phyloP scores from a whole-genome alignment of 2,329 filamentous ascomycete species.

The Aureobasidium sp. region DNA sequence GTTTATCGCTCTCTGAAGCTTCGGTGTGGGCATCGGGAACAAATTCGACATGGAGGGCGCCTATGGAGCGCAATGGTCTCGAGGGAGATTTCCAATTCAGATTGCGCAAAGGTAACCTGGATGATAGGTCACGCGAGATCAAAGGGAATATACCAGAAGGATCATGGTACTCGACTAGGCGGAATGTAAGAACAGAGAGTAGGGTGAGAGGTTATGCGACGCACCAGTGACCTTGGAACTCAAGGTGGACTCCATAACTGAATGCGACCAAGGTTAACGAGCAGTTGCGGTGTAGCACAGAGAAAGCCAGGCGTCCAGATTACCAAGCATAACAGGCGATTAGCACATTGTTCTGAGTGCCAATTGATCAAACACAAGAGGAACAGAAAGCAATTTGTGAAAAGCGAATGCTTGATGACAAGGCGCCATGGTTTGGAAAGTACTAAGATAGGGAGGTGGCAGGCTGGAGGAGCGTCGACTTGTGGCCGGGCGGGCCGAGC shows the following conservation, averaged over 20 bases:
- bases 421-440: neutral
- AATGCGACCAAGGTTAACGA: slow-evolving; percentile 2
- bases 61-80: slow-evolving; percentile 85
- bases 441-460: neutral
- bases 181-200: slow-evolving; percentile 17
- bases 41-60: slow-evolving; percentile 83
- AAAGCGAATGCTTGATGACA: neutral
- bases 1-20: neutral
- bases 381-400: neutral
- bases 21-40: slow-evolving; percentile 40
- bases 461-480: neutral
- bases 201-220: slow-evolving; percentile 1
- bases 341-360: neutral
- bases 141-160: slow-evolving; percentile 81
- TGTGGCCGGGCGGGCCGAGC: slow-evolving; percentile 6
- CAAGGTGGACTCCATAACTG: slow-evolving; percentile 26
- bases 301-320: neutral
- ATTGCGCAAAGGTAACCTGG: slow-evolving; percentile 77
- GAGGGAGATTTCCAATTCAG: slow-evolving; percentile 96
- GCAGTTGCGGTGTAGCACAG: neutral
- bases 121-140: slow-evolving; percentile 66
- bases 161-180: slow-evolving; percentile 87
- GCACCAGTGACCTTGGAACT: slow-evolving; percentile 45
- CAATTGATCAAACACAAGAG: too few relatives aligned
- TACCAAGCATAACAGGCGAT: neutral